These are phyloP conservation scores for Ogataea kodamae DNA, from an alignment of 805 yeast species.

Conservation along the genomic window DNA sequence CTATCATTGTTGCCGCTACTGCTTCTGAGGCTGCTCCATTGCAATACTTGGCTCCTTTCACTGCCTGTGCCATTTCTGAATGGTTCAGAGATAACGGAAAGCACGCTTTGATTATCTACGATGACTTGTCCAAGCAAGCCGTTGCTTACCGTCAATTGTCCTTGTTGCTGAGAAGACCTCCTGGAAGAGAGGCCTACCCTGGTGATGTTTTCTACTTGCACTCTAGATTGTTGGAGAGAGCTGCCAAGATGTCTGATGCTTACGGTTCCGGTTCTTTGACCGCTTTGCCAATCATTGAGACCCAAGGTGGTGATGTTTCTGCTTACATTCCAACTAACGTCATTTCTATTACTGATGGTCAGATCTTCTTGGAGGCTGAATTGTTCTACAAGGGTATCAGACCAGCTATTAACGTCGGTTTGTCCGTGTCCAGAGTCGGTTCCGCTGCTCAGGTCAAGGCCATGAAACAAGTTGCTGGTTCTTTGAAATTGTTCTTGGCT, in stretches of 20 bases:
- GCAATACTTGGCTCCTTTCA: conserved; percentile 99
- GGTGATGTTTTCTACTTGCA: conserved; percentile 96
- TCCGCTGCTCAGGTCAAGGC: conserved; percentile 99
- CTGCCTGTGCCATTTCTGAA: conserved; percentile 99
- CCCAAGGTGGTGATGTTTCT: conserved; percentile 99
- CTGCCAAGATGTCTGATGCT: conserved; percentile 91
- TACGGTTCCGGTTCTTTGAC: conserved; percentile 93
- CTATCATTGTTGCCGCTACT: conserved; percentile 98
- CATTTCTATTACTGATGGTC: conserved; percentile 96
- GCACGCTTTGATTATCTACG: conserved; percentile 95
- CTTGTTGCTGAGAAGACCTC: conserved; percentile 93
- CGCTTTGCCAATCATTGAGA: conserved; percentile 94
- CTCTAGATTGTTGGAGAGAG: conserved; percentile 94
- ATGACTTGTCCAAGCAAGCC: conserved; percentile 98
- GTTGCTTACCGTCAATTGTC: conserved; percentile 99
- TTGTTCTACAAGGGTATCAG: conserved; percentile 99
- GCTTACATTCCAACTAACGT: conserved; percentile 98
- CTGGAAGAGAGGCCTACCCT: conserved; percentile 96
- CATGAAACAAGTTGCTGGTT: conserved; percentile 99
- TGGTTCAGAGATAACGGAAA: conserved; percentile 99
- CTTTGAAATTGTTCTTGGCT: conserved; percentile 99
- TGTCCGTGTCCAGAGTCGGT: conserved; percentile 99
- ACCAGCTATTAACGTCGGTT: conserved; percentile 99
- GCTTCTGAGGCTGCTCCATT: conserved; percentile 99
- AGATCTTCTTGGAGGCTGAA: conserved; percentile 98